Base-by-base conservation (phyloP, 2,329 filamentous ascomycete genomes). In the Neurospora sp. region DNA sequence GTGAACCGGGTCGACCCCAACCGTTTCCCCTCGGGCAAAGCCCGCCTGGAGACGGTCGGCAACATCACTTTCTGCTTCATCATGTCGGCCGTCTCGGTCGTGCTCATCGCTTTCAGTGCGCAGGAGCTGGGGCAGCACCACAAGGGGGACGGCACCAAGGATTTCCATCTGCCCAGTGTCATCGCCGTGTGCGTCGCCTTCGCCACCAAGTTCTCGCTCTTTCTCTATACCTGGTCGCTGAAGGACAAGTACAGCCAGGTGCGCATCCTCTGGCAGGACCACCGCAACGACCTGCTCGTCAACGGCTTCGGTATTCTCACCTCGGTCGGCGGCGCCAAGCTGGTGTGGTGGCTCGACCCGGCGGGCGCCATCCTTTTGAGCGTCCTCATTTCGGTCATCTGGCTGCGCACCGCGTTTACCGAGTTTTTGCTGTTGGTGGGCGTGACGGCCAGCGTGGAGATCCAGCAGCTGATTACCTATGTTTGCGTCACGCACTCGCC, bases 31-130 rank as follows among this genome's bases (percentile, higher is more conserved):
- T 93, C 92, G 0, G 95, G 95, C 73, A 97, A 97, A 79, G 93
- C 94, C 5, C 90, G 96, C 38, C 92, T 99, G 72, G 95, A 98
- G 81, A 98, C 94, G 0, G 92, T 94, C 0, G 96, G 96, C 68
- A 99, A 98, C 77, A 97, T 98, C 73, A 89, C 91, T 71, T 99
- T 99, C 81, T 97, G 93, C 81, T 97, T 97, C 80, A 84, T 99
- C 75, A 98, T 99, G 96, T 93, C 90, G 23, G 84, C 93, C 10
- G 95, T 98, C 8, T 97, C 93, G 0, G 85, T 96, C 74, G 93
- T 98, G 77, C 89, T 99, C 70, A 96, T 99, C 76, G 93, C 95
- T 28, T 93, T 97, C 78, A 93, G 94, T 0, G 85, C 88, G 38
- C 87, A 89, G 69, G 90, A 96, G 70, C 84, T 98, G 2, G 84